Evolutionary conservation across 2,329 filamentous ascomycete species (phyloP), one percentile per base, ranked within the genome.

Genomic region (Hymenoscyphus salicellus): DNA sequence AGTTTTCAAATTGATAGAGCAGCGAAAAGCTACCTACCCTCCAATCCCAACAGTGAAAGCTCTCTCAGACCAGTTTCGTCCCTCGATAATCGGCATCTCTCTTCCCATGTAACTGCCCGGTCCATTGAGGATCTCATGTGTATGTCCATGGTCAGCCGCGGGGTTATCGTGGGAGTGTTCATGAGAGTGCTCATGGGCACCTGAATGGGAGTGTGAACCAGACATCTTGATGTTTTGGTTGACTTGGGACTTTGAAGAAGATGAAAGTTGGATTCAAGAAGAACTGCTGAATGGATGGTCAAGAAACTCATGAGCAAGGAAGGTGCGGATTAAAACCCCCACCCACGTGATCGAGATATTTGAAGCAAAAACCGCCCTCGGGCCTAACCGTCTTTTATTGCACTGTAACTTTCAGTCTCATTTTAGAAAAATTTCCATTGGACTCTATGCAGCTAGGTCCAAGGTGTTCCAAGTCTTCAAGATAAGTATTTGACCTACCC

Each of bases 1-100:
- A 16, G 3, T 23, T 14, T 28, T 20, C 8, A 60, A 38, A 4
- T 17, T 16, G 2, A 33, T 59, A 60, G 49, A 32, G 11, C 59
- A 41, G 63, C 5, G 23, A 20, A 32, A 57, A 55, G 41, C 5
- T 52, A 72, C 73, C 72, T 83, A 96, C 93, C 95, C 95, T 80
- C 95, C 95, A 79, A 98, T 98, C n/a, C 95, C 95, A 73, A 99
- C 85, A 4, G 95, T 98, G 75, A 97, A 99, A 16, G 93, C 93
- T 64, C 95, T 85, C 69, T 96, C 91, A 32, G 84, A 84, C 91
- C 93, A 99, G 75, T 93, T 84, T 62, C 94, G 85, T 11, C 93
- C 93, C 71, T 97, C 91, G 69, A 93, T 86, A 63, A 98, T 90
- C 67, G 94, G 95, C 91, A 96, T 93, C 80, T 98, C 95, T 17